Base-by-base conservation (phyloP, 2,329 filamentous ascomycete genomes). In the Aspergillus proliferans region DNA sequence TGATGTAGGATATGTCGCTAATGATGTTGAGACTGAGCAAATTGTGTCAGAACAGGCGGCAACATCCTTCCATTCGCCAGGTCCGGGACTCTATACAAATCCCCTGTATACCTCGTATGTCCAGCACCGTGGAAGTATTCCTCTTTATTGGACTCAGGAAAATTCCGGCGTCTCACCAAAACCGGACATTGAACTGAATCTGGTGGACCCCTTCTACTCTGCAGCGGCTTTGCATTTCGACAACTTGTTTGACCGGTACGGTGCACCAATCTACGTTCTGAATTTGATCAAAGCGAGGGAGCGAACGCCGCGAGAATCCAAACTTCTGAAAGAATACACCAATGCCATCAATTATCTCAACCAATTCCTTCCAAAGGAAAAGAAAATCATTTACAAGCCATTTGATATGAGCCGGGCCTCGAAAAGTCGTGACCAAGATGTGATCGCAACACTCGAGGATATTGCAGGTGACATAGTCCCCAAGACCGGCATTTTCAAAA, bases 331-430 rank as follows among this genome's bases (percentile, higher is more conserved):
- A 33, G 92, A 96, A 66, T 97, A 90, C 64, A 90, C 89, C 3
- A 82, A 87, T 57, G 89, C 90, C 4, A 85, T 97, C 54, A 81
- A 84, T 39, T 98, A 98, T 60, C 82, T 98, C 43, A 98, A 97
- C 57, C 92, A 97, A 64, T 95, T 94, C 50, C 75, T 98, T 2
- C 92, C 93, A 0, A 71, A 78, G 2, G 85, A 84, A 48, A 88
- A 91, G 63, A 89, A 88, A 64, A 95, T 98, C 46, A 82, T 92
- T 8, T 92, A 98, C 67, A 89, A 93, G 60, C 90, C 92, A 3
- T 98, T 93, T 83, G 93, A 98, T 65, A 98, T 98, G 93, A 95
- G 91, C 53, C 81, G 93, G 50, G 92, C 93, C 4, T 89, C 92
- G 15, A 98, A 98, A 71, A 85, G 85, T 59, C 85, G 88, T 33